Conservation (phyloP, 129 eudicot genomes). For the Solidago caesia region DNA sequence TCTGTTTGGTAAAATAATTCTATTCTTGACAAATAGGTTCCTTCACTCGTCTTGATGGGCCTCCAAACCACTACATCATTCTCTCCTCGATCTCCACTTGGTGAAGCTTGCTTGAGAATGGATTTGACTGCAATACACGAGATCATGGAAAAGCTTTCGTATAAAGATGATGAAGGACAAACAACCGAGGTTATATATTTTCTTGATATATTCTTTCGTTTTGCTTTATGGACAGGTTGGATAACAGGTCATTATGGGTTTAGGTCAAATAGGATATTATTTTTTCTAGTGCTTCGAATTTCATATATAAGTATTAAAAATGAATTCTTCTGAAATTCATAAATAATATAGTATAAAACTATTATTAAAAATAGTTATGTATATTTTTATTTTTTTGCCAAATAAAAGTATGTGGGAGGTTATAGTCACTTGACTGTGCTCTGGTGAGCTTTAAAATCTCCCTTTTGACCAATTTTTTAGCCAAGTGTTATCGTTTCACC, state of each 20-base stretch:
- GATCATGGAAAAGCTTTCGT: slow-evolving; percentile 47
- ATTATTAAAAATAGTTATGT: too few species aligned
- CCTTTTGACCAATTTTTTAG: too few species aligned
- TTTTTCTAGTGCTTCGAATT: too few species aligned
- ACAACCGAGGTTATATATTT: slow-evolving; percentile 47
- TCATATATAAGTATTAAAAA: too few species aligned
- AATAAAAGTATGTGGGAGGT: too few species aligned
- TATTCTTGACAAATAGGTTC: slow-evolving; percentile 38
- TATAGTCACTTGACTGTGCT: too few species aligned
- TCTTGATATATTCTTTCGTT: not conserved
- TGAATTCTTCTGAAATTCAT: too few species aligned
- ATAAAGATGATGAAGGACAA: slow-evolving; percentile 62
- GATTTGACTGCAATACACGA: slow-evolving; percentile 61
- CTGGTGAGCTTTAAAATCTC: too few species aligned
- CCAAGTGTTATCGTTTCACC: not conserved
- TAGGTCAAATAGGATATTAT: not conserved
- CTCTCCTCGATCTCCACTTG: slow-evolving; percentile 54
- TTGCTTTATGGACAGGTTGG: not conserved
- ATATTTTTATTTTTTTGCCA: too few species aligned
- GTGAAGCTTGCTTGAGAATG: slow-evolving; percentile 62
- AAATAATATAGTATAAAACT: too few species aligned
- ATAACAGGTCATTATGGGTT: not conserved
- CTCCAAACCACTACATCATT: slow-evolving; percentile 41
- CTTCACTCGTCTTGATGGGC: slow-evolving; percentile 56
- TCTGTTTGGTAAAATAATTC: not conserved